Base-by-base conservation (phyloP, 768 basidiomycete species). In the Leccinellum luteum region DNA sequence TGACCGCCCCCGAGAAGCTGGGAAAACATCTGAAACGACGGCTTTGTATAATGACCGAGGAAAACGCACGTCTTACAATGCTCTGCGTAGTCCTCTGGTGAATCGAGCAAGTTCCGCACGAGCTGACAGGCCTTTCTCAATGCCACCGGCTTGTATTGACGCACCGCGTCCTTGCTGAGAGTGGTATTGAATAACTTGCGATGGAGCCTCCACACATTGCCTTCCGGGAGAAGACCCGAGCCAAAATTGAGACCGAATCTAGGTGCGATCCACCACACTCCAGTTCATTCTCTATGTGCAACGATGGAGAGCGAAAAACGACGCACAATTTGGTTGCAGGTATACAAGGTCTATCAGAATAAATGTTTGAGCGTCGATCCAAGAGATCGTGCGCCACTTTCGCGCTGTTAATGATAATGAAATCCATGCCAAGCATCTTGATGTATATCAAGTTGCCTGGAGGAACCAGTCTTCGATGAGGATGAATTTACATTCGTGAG, bases 201-300 rank as follows among this genome's bases (percentile, higher is more conserved):
- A 31, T 75, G 74, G 5, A 58, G 60, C 28, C 63, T 62, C 74
- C 71, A 74, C 30, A 27, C n/a, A 48, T 57, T 48, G 23, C 74
- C 70, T 21, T 74, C 70, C 12, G 62, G 64, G 31, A 75, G 54
- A 32, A 73, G 54, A 0, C 54, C 64, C 35, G 68, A 66, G 50
- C 55, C 62, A 27, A 75, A 75, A 47, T 72, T 62, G 56, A 73
- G 57, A 15, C 70, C 71, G 51, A 73, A 67, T 31, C 68, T 73
- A 49, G 38, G 17, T 1, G 6, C 28, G 3, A 23, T 0, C 28
- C 35, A 21, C 61, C 52, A 57, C 12, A 57, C 12, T 32, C 15
- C 1, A 7, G 19, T 4, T 25, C 30, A 6, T 45, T 13, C 17
- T 50, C 14, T 7, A 48, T 12, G 32, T n/a, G 23, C 31, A 41